Conservation (phyloP, 202 grass and related monocot genomes). For the Hordeum pubiflorum region DNA sequence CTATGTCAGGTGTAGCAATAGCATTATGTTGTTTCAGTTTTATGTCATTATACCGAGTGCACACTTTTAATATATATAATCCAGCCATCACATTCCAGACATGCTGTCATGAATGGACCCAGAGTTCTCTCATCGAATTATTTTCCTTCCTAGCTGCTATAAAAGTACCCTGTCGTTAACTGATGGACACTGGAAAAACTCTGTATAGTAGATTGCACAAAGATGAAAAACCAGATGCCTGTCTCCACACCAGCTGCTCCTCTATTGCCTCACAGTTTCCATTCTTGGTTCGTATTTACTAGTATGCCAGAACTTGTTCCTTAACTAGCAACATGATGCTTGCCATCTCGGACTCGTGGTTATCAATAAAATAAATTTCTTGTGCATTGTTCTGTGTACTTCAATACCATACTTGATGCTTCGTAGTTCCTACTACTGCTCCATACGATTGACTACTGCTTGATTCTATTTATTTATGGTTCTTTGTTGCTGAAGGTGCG, state of each 20-base stretch:
- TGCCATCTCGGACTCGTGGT: not conserved
- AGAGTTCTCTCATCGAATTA: not conserved
- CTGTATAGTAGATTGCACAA: not conserved
- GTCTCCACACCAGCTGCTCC: not conserved
- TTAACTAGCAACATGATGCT: not conserved
- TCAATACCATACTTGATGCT: not conserved
- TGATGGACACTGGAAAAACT: not conserved
- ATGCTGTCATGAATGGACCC: not conserved
- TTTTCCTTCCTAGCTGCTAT: not conserved
- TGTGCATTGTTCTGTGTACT: not conserved
- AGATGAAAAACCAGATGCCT: not conserved
- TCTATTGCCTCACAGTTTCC: not conserved
- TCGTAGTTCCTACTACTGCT: not conserved
- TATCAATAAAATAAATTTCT: not conserved
- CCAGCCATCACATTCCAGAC: not conserved
- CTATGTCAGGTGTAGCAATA: not conserved
- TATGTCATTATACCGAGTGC: not conserved
- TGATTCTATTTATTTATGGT: not conserved
- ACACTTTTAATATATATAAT: not conserved
- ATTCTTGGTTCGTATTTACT: not conserved
- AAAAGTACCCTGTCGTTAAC: not conserved
- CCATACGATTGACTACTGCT: not conserved
- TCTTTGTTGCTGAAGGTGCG: conserved; percentile 48
- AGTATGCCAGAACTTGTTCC: not conserved
- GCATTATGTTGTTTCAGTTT: not conserved